phyloP scores from a whole-genome alignment of 257 asterid genomes.

The Solanum lycopersicoides region DNA sequence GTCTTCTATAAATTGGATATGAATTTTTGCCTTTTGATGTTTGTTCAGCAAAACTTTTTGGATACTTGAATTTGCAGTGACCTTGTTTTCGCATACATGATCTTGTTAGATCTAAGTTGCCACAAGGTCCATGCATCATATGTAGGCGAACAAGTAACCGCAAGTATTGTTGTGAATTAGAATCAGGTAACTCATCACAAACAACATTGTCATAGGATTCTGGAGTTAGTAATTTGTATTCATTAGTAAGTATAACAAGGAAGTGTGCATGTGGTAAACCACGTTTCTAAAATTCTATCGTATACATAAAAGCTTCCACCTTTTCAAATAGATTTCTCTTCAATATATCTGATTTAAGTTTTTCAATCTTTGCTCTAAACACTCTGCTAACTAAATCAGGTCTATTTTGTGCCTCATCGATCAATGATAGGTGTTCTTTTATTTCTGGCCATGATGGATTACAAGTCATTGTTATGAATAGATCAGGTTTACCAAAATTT shows the following conservation, averaged over 20 bases:
- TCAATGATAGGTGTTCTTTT: neutral
- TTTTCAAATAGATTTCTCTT: neutral
- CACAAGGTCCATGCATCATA: no score
- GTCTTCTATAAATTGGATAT: neutral
- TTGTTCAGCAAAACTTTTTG: neutral
- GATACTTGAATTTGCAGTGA: neutral
- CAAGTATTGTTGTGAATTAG: neutral
- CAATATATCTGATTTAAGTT: neutral
- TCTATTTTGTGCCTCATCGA: neutral
- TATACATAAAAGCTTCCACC: neutral
- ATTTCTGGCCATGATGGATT: no score
- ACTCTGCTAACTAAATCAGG: neutral
- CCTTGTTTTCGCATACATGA: neutral
- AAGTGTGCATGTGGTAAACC: neutral
- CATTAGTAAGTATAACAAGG: neutral
- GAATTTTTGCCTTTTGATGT: neutral
- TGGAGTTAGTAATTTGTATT: neutral
- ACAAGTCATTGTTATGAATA: no score
- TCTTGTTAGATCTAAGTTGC: no score
- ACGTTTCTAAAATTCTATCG: neutral
- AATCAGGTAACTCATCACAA: neutral
- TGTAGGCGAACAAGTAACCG: neutral
- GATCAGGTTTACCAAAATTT: neutral
- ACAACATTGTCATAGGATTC: neutral
- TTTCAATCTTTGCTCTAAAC: neutral